Percentiles rank a stretch among this genome's conserved stretches.
Evolutionary conservation across 208 protist genomes (phyloP).

Genomic region (Trypanosoma brucei): DNA sequence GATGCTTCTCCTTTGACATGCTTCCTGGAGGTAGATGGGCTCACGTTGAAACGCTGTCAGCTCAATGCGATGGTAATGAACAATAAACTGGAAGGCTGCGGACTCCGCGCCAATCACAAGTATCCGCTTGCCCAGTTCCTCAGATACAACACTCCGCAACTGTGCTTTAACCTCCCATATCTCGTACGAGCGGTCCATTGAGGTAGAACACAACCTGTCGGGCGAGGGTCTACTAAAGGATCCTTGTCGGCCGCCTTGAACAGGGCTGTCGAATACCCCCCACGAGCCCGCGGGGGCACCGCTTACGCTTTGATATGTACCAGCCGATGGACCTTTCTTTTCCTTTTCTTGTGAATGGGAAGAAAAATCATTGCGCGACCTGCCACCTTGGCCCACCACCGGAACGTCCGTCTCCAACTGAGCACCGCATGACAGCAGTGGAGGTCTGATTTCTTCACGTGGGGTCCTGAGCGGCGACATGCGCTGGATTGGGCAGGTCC

Average conservation of each 20-base stretch:
- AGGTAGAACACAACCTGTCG: neutral
- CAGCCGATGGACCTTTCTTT: too few relatives aligned
- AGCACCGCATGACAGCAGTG: too few relatives aligned
- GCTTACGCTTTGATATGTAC: too few relatives aligned
- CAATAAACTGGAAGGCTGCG: constrained; percentile 12
- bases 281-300: too few relatives aligned
- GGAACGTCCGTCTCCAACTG: too few relatives aligned
- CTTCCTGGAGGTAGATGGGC: constrained; percentile 19
- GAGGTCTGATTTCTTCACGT: too few relatives aligned
- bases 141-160: constrained; percentile 10
- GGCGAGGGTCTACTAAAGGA: neutral
- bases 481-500: too few relatives aligned
- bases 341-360: too few relatives aligned
- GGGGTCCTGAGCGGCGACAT: neutral
- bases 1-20: constrained; percentile 20
- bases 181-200: neutral
- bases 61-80: constrained; percentile 19
- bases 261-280: too few relatives aligned
- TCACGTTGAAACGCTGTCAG: constrained; percentile 8
- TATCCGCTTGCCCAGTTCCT: constrained; percentile 7
- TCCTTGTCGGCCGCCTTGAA: neutral
- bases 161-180: constrained; percentile 6
- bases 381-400: too few relatives aligned
- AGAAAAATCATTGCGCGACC: too few relatives aligned
- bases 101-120: neutral